Conservation (phyloP, 495 filamentous ascomycete species). For the Lophiostoma macrostomum region DNA sequence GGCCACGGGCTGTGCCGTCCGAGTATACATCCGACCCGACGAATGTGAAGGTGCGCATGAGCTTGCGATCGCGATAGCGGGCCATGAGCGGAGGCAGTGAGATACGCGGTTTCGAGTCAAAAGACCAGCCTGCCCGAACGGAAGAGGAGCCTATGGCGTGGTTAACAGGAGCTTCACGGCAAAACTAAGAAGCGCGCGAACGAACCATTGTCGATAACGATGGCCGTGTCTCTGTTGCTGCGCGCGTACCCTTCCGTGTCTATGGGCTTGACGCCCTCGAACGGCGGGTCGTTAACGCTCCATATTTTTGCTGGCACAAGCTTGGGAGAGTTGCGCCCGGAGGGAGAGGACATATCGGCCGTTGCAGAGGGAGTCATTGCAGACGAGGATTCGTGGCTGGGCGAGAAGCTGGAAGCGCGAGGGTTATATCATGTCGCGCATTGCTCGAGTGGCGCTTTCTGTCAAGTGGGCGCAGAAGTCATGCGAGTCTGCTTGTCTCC, state of each 20-base stretch:
- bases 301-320: constrained; percentile 50
- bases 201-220: constrained; percentile 97
- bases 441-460: background rate
- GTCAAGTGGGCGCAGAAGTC: too few species aligned
- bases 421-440: constrained; percentile 15
- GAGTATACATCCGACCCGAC: constrained; percentile 87
- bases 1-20: constrained; percentile 87
- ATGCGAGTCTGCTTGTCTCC: background rate
- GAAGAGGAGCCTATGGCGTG: constrained; percentile 67
- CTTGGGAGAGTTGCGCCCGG: constrained; percentile 45
- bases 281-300: constrained; percentile 68
- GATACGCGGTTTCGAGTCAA: constrained; percentile 74
- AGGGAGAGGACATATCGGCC: constrained; percentile 22
- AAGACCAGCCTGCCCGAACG: constrained; percentile 92
- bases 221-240: constrained; percentile 60
- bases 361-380: constrained; percentile 31
- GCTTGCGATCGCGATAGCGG: constrained; percentile 88
- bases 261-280: constrained; percentile 66
- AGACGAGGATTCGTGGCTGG: background rate
- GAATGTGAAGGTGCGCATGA: constrained; percentile 83
- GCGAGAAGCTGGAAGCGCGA: constrained; percentile 2
- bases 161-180: background rate
- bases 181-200: background rate
- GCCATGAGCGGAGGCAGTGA: constrained; percentile 85
- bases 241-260: constrained; percentile 58